Base-by-base conservation (phyloP, 129 eudicot species). In the Lactuca sativa region DNA sequence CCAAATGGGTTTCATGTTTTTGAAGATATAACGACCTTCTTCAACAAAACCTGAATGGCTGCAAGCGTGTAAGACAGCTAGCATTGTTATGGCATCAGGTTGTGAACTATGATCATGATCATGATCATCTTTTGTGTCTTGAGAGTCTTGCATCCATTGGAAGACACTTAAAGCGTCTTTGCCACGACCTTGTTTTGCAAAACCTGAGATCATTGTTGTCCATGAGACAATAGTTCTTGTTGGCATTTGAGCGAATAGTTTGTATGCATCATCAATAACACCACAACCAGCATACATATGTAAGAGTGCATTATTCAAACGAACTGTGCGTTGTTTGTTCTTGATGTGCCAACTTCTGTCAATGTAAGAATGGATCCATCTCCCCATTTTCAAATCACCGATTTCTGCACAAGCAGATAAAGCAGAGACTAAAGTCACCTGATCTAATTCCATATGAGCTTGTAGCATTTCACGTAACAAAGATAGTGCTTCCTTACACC, bases 201-300 rank as follows among this genome's bases (percentile, higher is more conserved):
- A 84, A 70, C 86, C 86, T 15, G 76, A 75, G 47, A 90, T 90
- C 88, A 87, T 87, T 10, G 83, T 82, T 11, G 97, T 84, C 95
- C 96, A 90, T 18, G 95, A 82, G 52, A 84, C 83, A 11, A 66
- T 47, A 16, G 77, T 84, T 76, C 59, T 84, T 18, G 61, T 14
- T 17, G 77, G 75, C 87, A 90, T 90, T 32, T 56, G 38, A 44
- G 55, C 74, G 51, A 87, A 90, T 32, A 87, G 32, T 31, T 37
- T 34, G 68, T 62, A 81, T 1, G 95, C 92, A 25, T 81, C 85
- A 4, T 85, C 74, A 10, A 88, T 63, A 53, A 55, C 81, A 43
- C 96, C 96, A 75, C 92, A 91, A 32, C 90, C 84, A 0, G 95
- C 85, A 51, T 85, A 91, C 97, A 91, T 88, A 31, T 88, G 86